Evolutionary conservation across 306 rosid genomes (phyloP).

Genomic region (Citrullus colocynthis): DNA sequence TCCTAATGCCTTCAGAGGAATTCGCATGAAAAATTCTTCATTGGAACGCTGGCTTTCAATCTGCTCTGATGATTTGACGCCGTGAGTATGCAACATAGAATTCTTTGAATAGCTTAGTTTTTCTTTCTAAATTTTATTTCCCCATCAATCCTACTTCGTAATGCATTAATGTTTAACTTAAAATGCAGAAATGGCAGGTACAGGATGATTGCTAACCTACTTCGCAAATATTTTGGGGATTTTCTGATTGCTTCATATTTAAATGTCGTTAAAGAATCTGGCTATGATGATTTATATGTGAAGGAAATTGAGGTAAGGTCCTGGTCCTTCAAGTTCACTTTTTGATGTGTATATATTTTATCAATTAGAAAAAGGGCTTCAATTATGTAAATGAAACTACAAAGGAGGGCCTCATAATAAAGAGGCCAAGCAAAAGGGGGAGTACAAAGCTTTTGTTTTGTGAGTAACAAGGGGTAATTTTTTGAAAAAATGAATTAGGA

Average conservation of each 20-base stretch:
- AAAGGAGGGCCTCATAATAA: not conserved
- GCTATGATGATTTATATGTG: constrained; percentile 61
- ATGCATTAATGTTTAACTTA: constrained; percentile 8
- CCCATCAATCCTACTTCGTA: not conserved
- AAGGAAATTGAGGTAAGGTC: constrained; percentile 78
- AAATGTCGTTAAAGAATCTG: constrained; percentile 70
- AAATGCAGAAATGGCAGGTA: constrained; percentile 57
- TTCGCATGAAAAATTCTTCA: constrained; percentile 73
- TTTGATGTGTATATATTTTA: not conserved
- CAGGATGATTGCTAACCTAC: constrained; percentile 45
- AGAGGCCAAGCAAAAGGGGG: not conserved
- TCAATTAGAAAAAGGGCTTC: not conserved
- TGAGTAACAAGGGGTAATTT: not conserved
- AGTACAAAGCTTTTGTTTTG: not conserved
- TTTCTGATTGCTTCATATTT: constrained; percentile 74
- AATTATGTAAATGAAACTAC: not conserved
- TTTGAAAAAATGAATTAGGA: not conserved
- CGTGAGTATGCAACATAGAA: constrained; percentile 30
- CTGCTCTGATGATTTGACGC: constrained; percentile 65
- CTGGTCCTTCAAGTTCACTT: constrained; percentile 9
- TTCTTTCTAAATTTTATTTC: not conserved
- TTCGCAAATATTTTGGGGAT: constrained; percentile 94
- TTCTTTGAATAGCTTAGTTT: not conserved
- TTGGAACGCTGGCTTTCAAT: constrained; percentile 93
- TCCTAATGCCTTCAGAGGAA: constrained; percentile 76